Base-by-base conservation (phyloP, 768 basidiomycete genomes). In the Phanerodontia chrysosporium region DNA sequence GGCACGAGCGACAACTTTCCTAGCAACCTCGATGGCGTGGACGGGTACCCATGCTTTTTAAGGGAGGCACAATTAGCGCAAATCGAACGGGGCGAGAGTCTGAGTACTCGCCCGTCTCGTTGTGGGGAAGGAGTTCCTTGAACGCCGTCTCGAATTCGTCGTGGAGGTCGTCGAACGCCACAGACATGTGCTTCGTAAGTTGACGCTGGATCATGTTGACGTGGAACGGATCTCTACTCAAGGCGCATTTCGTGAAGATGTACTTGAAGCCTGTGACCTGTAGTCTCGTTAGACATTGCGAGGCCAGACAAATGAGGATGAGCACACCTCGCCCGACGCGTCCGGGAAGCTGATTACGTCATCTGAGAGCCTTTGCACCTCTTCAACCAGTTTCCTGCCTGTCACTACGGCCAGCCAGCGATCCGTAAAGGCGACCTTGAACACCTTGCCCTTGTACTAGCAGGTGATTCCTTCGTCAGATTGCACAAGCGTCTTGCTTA, bases 341-440 rank as follows among this genome's bases (percentile, higher is more conserved):
- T 77, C 72, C 58, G 69, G 66, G 45, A 78, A 74, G 25, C 80
- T 81, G 7, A 82, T 66, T 24, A 71, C 70, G 24, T 78, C 74
- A 45, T 81, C 80, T 1, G 76, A 70, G 12, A 76, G 74, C 58
- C 68, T 76, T 24, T 80, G 75, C 18, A 86, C 64, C 49, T 85
- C 84, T 7, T 84, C 79, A 10, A 83, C 69, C 48, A 78, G 67
- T 24, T 75, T 63, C 0, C 71, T 69, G 1, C 80, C 78, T 24
- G 72, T 75, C 28, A 80, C 66, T 6, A 85, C 70, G 22, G 81
- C 73, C 21, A 76, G 60, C 82, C 82, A 84, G 54, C 74, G 71
- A 45, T 77, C 72, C 46, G 78, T 63, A 49, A 74, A 70, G 0
- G 81, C 70, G 5, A 83, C 68, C 64, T 78, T 79, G 69, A 81